Evolutionary conservation across 2,329 filamentous ascomycete genomes (phyloP), one percentile per base, ranked within the genome.

Genomic region (Arthroderma sp.): DNA sequence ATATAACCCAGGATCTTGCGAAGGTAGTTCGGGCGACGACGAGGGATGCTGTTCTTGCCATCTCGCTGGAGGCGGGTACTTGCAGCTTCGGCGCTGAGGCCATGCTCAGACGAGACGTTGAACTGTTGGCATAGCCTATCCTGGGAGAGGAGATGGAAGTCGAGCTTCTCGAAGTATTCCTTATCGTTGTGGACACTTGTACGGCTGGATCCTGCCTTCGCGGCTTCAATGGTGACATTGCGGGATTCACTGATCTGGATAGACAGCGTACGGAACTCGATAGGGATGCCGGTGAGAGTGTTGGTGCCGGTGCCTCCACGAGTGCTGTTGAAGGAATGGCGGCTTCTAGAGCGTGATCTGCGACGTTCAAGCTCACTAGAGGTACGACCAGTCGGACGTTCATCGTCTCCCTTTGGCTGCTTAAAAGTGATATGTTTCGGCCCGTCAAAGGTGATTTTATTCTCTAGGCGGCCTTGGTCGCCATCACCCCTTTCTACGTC

Each of bases 31-130:
- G 82, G 84, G 15, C 83, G 81, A 1, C 85, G 82, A 2, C 82
- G 78, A 4, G 84, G 82, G 4, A 83, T 83, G 6, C 79, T 77
- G 66, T 91, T 91, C 59, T 72, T 79, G 37, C 86, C 86, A 70
- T 85, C 80, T 65, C 85, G 76, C 47, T 73, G 74, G 5, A 80
- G 67, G 37, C 81, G 79, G 21, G 78, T 75, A 39, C 76, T 71
- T 52, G 78, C 77, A 64, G 84, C 80, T 11, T 82, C 77, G 4
- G 68, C 64, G 0, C 82, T 84, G 1, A 90, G 77, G 55, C 86
- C 86, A 55, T 78, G 71, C 1, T 69, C 70, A 13, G 75, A 66
- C 15, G 82, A 83, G 5, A 79, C 81, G 1, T 77, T 76, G 37
- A 87, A 77, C 25, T 82, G 79, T 28, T 76, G 74, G 59, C 79